Base-by-base conservation (phyloP, 257 asterid species). In the Solanum ahanhuiri region DNA sequence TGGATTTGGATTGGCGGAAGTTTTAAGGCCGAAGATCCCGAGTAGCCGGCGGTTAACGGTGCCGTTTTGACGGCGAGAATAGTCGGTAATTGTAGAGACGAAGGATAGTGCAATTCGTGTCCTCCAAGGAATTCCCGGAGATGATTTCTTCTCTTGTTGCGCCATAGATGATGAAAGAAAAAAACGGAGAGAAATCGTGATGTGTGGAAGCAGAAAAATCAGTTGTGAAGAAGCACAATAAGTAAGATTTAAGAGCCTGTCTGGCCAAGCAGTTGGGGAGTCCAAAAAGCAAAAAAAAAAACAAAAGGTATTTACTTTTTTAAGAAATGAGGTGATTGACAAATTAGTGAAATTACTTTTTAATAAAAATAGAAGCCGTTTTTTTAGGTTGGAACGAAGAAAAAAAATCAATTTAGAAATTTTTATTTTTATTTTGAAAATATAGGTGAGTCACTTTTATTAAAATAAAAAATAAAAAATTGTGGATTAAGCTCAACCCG, bases 31-130 rank as follows among this genome's bases (percentile, higher is more conserved):
- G 72, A 87, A 31, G 71, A 86, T 18, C 28, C 45, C 75, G 64
- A 91, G 87, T 7, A 91, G 83, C 3, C 92, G 89, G 86, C 98
- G 98, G 92, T 93, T 91, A 34, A 94, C 88, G 88, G 98, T 92
- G 87, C 98, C 98, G 88, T 93, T 89, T 9, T 12, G 63, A 86
- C 96, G 98, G 83, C 76, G 84, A 82, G 91, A 79, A 87, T 87
- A 84, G 86, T 88, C 91, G 58, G 88, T 91, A 51, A 92, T n/a
- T 41, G 85, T 5, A 30, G 85, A 91, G 73, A 90, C 67, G 30
- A 93, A 1, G 82, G 89, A 85, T 64, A 94, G 83, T 12, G 86
- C 18, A 71, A 92, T 6, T 84, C 93, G 94, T 31, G 95, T 93
- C 69, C 48, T 87, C 92, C 92, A 89, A 15, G 98, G 98, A 34